These are phyloP conservation scores for Centrapalus pauciflorus DNA, from an alignment of 129 eudicot species.

Conservation along the genomic window DNA sequence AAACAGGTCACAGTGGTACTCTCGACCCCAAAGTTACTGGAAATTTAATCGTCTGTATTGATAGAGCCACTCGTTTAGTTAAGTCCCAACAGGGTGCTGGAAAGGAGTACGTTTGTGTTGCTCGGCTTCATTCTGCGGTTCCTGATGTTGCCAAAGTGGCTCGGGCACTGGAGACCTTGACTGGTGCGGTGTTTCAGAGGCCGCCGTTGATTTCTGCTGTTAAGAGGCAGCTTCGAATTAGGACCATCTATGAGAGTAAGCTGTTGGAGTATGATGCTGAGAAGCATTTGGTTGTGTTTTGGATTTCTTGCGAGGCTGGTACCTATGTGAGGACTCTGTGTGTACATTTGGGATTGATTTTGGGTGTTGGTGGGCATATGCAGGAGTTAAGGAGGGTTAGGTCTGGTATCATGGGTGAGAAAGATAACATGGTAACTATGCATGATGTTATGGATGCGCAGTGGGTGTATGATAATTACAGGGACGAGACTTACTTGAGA, in stretches of 20 bases:
- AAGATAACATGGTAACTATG: conserved; percentile 87
- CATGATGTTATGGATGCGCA: conserved; percentile 96
- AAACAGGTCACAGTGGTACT: conserved; percentile 84
- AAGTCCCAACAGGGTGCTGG: conserved; percentile 96
- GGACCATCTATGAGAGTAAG: conserved; percentile 86
- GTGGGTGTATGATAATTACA: conserved; percentile 70
- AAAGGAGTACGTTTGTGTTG: conserved; percentile 92
- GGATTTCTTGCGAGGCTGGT: conserved; percentile 93
- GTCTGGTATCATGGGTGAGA: conserved; percentile 91
- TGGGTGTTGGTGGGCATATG: conserved; percentile 96
- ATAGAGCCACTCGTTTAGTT: conserved; percentile 78
- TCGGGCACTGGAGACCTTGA: conserved; percentile 67
- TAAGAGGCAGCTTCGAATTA: conserved; percentile 78
- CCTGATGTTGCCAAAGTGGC: conserved; percentile 77
- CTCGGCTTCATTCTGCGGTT: conserved; percentile 68
- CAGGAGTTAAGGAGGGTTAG: conserved; percentile 86
- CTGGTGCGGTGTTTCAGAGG: conserved; percentile 85
- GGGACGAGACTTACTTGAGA: conserved; percentile 77
- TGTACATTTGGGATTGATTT: conserved; percentile 80
- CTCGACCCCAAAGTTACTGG: conserved; percentile 90
- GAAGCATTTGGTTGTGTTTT: conserved; percentile 82
- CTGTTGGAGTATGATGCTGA: conserved; percentile 70
- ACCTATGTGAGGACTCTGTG: conserved; percentile 90
- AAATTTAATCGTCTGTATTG: conserved; percentile 74
- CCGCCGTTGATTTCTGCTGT: conserved; percentile 92